phyloP scores from a whole-genome alignment of 768 basidiomycete genomes.

The Phlegmacium glaucopus region DNA sequence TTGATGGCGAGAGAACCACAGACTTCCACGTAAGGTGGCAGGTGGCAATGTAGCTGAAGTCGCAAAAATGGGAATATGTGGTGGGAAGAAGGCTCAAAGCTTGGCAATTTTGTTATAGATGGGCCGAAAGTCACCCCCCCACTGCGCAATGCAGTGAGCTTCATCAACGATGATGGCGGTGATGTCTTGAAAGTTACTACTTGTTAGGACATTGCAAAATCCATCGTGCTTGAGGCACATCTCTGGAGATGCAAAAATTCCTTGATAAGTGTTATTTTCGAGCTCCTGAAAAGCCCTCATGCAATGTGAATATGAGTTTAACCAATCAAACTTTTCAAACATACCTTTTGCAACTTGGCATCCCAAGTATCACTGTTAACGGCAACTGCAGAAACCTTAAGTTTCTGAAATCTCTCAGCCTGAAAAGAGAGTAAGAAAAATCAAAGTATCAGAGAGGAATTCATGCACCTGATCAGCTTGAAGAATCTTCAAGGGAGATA shows the following conservation, averaged over 20 bases:
- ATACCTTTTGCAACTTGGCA: not conserved
- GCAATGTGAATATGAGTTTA: not conserved
- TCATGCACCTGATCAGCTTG: conserved; percentile 33
- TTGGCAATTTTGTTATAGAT: conserved; percentile 23
- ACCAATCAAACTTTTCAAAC: not conserved
- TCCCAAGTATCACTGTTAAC: not conserved
- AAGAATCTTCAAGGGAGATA: conserved; percentile 35
- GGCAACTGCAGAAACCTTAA: not conserved
- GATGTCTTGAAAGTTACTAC: conserved; percentile 18
- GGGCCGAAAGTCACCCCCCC: conserved; percentile 29
- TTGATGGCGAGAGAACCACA: conserved; percentile 21
- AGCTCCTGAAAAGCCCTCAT: conserved; percentile 18
- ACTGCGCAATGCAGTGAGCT: conserved; percentile 30
- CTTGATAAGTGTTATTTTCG: conserved; percentile 15
- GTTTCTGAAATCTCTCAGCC: not conserved
- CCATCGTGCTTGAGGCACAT: conserved; percentile 32
- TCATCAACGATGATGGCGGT: conserved; percentile 32
- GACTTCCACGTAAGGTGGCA: conserved; percentile 19
- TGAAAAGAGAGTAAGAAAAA: conserved; percentile 2
- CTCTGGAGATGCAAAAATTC: conserved; percentile 35
- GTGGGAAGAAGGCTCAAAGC: conserved; percentile 26
- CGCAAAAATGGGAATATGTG: conserved; percentile 24
- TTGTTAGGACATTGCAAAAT: conserved; percentile 22
- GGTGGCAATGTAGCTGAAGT: conserved; percentile 34
- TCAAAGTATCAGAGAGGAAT: too few species aligned